A percentile compares a stretch with the other conserved stretches of the same genome.
Conservation (phyloP, 306 rosid genomes). For the Begonia peltatifolia region DNA sequence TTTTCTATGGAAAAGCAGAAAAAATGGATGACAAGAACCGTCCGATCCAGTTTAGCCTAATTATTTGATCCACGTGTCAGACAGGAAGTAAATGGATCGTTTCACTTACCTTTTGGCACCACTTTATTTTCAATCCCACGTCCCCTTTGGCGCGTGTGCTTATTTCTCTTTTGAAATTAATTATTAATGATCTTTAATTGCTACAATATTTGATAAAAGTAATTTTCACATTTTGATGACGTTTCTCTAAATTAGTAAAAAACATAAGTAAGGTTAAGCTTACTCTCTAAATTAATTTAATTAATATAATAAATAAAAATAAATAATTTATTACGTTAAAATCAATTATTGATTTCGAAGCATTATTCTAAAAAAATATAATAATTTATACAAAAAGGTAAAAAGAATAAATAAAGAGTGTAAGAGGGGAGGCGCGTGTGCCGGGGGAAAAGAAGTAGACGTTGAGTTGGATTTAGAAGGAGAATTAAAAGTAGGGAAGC, state of each 20-base stretch:
- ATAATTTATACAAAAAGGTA: background rate
- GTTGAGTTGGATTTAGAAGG: background rate
- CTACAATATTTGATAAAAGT: too few relatives aligned
- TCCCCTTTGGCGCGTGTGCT: background rate
- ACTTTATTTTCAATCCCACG: background rate
- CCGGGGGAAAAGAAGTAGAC: background rate
- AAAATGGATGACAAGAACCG: background rate
- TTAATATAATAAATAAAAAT: too few relatives aligned
- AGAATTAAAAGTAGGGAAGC: background rate
- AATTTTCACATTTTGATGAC: too few relatives aligned
- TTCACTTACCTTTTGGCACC: background rate
- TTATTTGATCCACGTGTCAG: background rate
- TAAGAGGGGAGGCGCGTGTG: slow-evolving; percentile 1
- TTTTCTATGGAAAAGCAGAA: too few relatives aligned
- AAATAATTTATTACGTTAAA: too few relatives aligned
- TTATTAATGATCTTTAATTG: background rate
- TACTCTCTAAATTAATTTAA: too few relatives aligned
- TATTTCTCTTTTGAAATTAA: background rate
- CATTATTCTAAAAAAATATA: too few relatives aligned
- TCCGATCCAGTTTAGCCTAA: background rate
- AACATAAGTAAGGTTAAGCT: too few relatives aligned
- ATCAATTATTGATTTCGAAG: too few relatives aligned
- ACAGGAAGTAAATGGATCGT: background rate
- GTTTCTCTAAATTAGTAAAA: too few relatives aligned
- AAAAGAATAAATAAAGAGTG: background rate